Percentiles rank a stretch among this genome's conserved stretches.
Conservation (phyloP, 2,329 filamentous ascomycete genomes). For the Tolypocladium ovalisporum region DNA sequence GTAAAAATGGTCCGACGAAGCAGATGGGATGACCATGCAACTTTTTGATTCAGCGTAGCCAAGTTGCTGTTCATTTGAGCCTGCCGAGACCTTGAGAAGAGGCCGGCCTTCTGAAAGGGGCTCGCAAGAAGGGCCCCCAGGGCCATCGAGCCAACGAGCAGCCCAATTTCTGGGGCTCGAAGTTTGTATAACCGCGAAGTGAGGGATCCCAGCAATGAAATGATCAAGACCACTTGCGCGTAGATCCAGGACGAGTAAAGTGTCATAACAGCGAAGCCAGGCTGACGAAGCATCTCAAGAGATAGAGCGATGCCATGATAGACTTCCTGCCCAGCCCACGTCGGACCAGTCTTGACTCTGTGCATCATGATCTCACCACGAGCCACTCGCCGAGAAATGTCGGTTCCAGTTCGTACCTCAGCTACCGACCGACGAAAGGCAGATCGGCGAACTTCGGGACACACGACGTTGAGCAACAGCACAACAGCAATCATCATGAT, state of each 20-base stretch:
- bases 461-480: conserved; percentile 58
- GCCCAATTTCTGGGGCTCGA: conserved; percentile 53
- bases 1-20: conserved; percentile 58
- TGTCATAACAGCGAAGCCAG: conserved; percentile 61
- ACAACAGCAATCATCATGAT: conserved; percentile 56
- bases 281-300: conserved; percentile 60
- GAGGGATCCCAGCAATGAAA: conserved; percentile 62
- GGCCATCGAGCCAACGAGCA: conserved; percentile 54
- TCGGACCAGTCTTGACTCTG: conserved; percentile 58
- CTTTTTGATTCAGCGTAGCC: conserved; percentile 52
- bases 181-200: conserved; percentile 57
- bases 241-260: conserved; percentile 73
- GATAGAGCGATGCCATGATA: conserved; percentile 58
- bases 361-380: conserved; percentile 71
- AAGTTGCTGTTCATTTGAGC: conserved; percentile 50
- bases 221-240: conserved; percentile 62
- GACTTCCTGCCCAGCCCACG: conserved; percentile 68
- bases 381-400: conserved; percentile 48
- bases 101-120: conserved; percentile 61
- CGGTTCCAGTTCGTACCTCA: conserved; percentile 45
- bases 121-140: conserved; percentile 59
- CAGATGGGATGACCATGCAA: conserved; percentile 64
- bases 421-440: conserved; percentile 57
- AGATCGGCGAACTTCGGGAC: conserved; percentile 61
- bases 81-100: conserved; percentile 55